Conservation (phyloP, 306 rosid genomes). For the Pterocarpus macrocarpus region DNA sequence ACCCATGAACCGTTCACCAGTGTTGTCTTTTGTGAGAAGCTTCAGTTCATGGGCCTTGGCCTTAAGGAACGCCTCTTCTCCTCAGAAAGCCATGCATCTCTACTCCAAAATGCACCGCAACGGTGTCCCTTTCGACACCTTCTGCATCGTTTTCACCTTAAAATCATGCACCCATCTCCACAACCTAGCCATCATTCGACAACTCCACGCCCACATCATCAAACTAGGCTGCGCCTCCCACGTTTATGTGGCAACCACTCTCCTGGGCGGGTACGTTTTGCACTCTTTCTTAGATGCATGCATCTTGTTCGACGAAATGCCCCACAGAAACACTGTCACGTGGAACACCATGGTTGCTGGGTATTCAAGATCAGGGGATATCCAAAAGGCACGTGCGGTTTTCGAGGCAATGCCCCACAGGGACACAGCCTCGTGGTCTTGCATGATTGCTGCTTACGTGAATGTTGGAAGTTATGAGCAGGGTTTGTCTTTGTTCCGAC, state of each 20-base stretch:
- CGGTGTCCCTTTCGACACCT: conserved; percentile 50
- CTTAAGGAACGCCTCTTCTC: conserved; percentile 61
- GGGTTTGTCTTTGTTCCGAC: conserved; percentile 59
- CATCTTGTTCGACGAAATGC: conserved; percentile 71
- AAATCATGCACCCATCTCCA: conserved; percentile 62
- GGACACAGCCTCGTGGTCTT: conserved; percentile 62
- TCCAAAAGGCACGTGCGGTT: conserved; percentile 47
- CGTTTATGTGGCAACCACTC: conserved; percentile 59
- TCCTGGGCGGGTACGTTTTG: conserved; percentile 44
- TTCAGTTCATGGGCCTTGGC: conserved; percentile 65
- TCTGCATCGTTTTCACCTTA: conserved; percentile 63
- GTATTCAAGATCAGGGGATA: conserved; percentile 55
- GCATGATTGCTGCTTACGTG: conserved; percentile 64
- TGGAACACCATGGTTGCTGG: conserved; percentile 76
- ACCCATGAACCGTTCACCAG: conserved; percentile 33
- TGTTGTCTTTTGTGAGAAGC: conserved; percentile 39
- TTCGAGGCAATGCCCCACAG: conserved; percentile 62
- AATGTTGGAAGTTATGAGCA: conserved; percentile 30
- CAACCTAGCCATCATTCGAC: conserved; percentile 46
- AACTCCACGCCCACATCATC: conserved; percentile 66
- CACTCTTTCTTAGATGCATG: conserved; percentile 56
- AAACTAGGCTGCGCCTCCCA: conserved; percentile 67
- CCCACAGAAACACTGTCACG: conserved; percentile 55
- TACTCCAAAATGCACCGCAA: conserved; percentile 60
- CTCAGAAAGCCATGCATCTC: conserved; percentile 51